Evolutionary conservation across 2,329 filamentous ascomycete species (phyloP), one percentile per base, ranked within the genome.

Genomic region (Geoglossum cookeanum): DNA sequence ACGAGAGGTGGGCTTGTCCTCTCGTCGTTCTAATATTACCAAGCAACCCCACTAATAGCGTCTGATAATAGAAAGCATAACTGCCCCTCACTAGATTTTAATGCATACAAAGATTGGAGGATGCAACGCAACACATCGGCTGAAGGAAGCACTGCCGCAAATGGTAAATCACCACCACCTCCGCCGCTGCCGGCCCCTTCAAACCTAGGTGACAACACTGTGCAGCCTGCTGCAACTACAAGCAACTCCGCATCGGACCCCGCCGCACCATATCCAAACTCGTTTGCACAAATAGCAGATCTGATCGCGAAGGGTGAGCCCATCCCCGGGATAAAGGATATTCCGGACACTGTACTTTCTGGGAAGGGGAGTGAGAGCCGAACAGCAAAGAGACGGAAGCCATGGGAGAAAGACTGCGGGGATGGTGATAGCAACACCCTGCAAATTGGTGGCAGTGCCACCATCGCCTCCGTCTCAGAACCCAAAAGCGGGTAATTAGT

Each of bases 301-400:
- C 78, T 94, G 57, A 86, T 96, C 57, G 86, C 87, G 29, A 83
- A 81, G 32, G 88, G 88, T 56, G 81, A 87, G 63, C 83, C 86
- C 0, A 84, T 96, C 48, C 88, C 89, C 1, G 90, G 90, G 0
- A 94, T 96, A 65, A 82, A 83, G 63, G 80, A 94, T 61, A 91
- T 96, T 56, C 88, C 90, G 3, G 79, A 87, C 62, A 92, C 84
- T 0, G 74, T 95, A 4, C 74, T 90, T 22, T 75, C 81, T 57
- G 84, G 84, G 3, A 78, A 87, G 59, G 83, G 85, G 59, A 78
- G 77, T 27, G 68, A 74, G 55, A 73, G 74, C 57, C 72, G 71
- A n/a, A 74, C 73, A 27, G 65, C 71, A n/a, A 73, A 69, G 62
- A 73, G 81, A 62, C 75, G 70, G 65, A 85, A 85, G 69, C 90